Evolutionary conservation across 179 eudicot genomes (phyloP).

Genomic region (Spinacia oleracea): DNA sequence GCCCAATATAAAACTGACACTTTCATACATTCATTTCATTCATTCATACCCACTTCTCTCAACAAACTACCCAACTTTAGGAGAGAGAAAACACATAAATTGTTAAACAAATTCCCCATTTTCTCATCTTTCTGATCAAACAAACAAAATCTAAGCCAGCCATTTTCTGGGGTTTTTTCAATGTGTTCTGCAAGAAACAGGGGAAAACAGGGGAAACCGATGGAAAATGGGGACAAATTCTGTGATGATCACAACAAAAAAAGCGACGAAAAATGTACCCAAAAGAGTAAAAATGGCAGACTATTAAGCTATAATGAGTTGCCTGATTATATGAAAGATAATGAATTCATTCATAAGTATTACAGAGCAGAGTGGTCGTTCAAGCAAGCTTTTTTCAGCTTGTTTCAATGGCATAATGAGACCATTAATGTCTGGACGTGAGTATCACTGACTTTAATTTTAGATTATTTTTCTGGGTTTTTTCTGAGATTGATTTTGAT

Average conservation of each 20-base stretch:
- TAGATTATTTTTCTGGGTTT: not conserved
- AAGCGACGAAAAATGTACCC: not conserved
- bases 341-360: constrained; percentile 70
- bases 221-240: constrained; percentile 19
- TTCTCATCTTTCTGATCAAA: not conserved
- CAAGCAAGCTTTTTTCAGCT: constrained; percentile 67
- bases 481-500: constrained; percentile 14
- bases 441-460: constrained; percentile 25
- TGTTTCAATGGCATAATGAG: constrained; percentile 92
- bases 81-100: not conserved
- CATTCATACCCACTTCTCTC: not conserved
- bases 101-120: not conserved
- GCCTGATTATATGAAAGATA: constrained; percentile 93
- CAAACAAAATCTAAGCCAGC: no score
- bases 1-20: constrained; percentile 15
- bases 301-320: constrained; percentile 52
- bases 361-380: constrained; percentile 87
- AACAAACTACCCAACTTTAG: not conserved
- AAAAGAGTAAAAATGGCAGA: constrained; percentile 12
- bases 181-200: constrained; percentile 29
- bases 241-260: not conserved
- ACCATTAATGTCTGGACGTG: constrained; percentile 97
- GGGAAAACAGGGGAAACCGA: constrained; percentile 27
- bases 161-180: not conserved
- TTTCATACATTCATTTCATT: not conserved